These are phyloP conservation scores for Neurospora tetraspora DNA, from an alignment of 495 filamentous ascomycete species.

Conservation along the genomic window DNA sequence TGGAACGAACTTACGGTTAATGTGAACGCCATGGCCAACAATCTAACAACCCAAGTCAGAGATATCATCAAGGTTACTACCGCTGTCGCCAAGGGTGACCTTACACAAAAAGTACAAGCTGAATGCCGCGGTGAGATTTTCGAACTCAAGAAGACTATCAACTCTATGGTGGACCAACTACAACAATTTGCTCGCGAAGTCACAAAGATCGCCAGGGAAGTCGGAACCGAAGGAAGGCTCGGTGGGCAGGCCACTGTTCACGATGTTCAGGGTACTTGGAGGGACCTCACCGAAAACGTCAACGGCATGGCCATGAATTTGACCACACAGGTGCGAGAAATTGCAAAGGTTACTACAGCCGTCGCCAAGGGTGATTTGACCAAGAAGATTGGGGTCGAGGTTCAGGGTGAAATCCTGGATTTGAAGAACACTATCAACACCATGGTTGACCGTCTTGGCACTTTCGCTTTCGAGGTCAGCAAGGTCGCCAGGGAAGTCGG, in stretches of 20 bases:
- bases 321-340: slow-evolving; percentile 96
- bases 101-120: slow-evolving; percentile 94
- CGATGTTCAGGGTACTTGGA: slow-evolving; percentile 96
- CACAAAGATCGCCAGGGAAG: slow-evolving; percentile 93
- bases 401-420: slow-evolving; percentile 89
- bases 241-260: slow-evolving; percentile 96
- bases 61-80: slow-evolving; percentile 99
- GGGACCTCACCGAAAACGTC: slow-evolving; percentile 93
- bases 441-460: slow-evolving; percentile 96
- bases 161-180: slow-evolving; percentile 97
- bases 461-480: slow-evolving; percentile 96
- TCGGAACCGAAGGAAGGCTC: slow-evolving; percentile 91
- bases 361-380: slow-evolving; percentile 91
- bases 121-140: slow-evolving; percentile 95
- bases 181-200: slow-evolving; percentile 96
- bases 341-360: slow-evolving; percentile 94
- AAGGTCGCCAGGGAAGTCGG: slow-evolving; percentile 98
- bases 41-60: slow-evolving; percentile 93
- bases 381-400: slow-evolving; percentile 92
- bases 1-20: slow-evolving; percentile 98
- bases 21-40: slow-evolving; percentile 97
- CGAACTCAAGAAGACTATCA: slow-evolving; percentile 93
- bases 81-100: slow-evolving; percentile 88
- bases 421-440: slow-evolving; percentile 98
- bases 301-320: slow-evolving; percentile 99